Evolutionary conservation across 768 basidiomycete genomes (phyloP), one percentile per base, ranked within the genome.

Genomic region (Auricularia sp.): DNA sequence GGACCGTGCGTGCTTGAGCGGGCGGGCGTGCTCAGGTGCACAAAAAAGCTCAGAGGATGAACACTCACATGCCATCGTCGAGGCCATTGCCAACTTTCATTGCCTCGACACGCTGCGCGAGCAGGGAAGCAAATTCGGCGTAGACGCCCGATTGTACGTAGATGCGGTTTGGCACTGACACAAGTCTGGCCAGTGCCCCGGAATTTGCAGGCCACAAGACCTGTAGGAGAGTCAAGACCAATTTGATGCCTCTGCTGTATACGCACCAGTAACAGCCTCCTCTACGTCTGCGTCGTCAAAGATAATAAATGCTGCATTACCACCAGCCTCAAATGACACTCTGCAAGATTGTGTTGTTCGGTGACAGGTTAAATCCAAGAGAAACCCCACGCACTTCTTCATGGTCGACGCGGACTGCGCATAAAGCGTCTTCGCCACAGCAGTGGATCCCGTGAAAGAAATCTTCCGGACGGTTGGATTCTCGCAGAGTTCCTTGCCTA

Each of bases 281-380:
- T 94, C 91, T 62, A 99, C 82, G 73, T 98, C 88, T 0, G 94
- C 96, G 71, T 98, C 97, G 68, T 94, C 90, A 73, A 99, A 98
- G 6, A 99, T 90, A 69, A 98, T 97, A 75, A 99, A 94, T 0
- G 96, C 90, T 0, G 95, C 86, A 69, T 98, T 98, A 35, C 97
- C 96, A 14, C 94, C 93, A 35, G 94, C 90, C 76, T 96, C 94
- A 44, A 94, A 75, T 1, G 92, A 92, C 10, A 86, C 73, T 67
- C 85, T 79, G 68, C n/a, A 61, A n/a, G 21, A 44, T 39, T 63
- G 54, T 39, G 29, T 18, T 42, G 39, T 4, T 24, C 62, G 58
- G 61, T 33, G 18, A 3, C 10, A 61, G 0, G 21, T 16, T 36
- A 16, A 13, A 21, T 54, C 10, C 14, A 33, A 44, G n/a, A 35